Evolutionary conservation across 352 stramenopile genomes (phyloP).

Genomic region (Globisporangium cystogenes): DNA sequence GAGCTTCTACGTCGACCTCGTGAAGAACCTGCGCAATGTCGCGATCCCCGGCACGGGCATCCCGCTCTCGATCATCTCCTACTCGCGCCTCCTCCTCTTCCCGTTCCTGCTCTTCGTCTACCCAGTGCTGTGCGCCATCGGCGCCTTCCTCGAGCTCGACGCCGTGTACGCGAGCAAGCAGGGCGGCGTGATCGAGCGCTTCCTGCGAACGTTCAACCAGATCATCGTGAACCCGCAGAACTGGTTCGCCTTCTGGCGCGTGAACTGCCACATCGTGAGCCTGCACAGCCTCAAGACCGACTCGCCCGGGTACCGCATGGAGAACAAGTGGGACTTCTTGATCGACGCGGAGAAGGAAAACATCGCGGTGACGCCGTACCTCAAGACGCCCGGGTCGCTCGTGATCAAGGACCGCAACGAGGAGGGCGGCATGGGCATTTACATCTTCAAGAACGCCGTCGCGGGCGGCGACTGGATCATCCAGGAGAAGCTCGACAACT

Average conservation of each 20-base stretch:
- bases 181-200: conserved; percentile 80
- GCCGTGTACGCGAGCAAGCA: conserved; percentile 56
- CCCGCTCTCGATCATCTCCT: conserved; percentile 87
- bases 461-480: conserved; percentile 95
- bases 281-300: conserved; percentile 93
- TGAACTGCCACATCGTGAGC: conserved; percentile 95
- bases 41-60: conserved; percentile 96
- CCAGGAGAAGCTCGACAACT: conserved; percentile 95
- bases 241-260: conserved; percentile 97
- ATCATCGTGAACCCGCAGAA: conserved; percentile 88
- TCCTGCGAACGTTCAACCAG: conserved; percentile 86
- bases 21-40: conserved; percentile 97
- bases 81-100: conserved; percentile 76
- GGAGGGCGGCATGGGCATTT: conserved; percentile 96
- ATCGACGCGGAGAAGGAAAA: conserved; percentile 84
- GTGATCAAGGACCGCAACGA: conserved; percentile 98
- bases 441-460: conserved; percentile 97
- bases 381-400: conserved; percentile 86
- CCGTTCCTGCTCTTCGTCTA: conserved; percentile 88
- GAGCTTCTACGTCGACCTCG: conserved; percentile 92
- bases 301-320: conserved; percentile 92
- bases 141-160: conserved; percentile 70
- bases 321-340: conserved; percentile 99
- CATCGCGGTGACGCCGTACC: conserved; percentile 93
- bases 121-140: conserved; percentile 79